Evolutionary conservation across 495 filamentous ascomycete species (phyloP).

Genomic region (Hypomontagnella submonticulosa): DNA sequence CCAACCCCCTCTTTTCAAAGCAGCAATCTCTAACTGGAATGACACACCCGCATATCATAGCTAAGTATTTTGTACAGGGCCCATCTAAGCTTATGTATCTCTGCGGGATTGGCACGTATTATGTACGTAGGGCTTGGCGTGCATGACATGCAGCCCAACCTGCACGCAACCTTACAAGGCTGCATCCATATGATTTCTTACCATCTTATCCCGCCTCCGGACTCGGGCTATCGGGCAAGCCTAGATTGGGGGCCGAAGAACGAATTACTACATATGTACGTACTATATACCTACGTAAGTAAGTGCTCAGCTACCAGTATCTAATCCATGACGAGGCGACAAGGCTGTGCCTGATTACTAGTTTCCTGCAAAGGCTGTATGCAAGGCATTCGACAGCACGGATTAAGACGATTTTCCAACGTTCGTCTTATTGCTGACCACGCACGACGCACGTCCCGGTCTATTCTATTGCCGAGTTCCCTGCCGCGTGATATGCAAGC

Average conservation of each 20-base stretch:
- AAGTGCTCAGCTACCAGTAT: constrained; percentile 28
- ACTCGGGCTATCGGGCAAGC: constrained; percentile 24
- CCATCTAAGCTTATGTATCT: constrained; percentile 17
- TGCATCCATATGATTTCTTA: constrained; percentile 38
- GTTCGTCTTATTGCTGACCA: constrained; percentile 20
- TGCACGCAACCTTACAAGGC: constrained; percentile 47
- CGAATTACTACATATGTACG: constrained; percentile 1
- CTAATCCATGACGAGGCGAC: constrained; percentile 31
- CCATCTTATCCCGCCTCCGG: constrained; percentile 38
- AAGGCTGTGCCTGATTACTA: constrained; percentile 35
- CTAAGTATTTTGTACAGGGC: constrained; percentile 9
- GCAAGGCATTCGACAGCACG: constrained; percentile 5
- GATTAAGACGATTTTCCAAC: too few species aligned
- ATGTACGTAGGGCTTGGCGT: constrained; percentile 37
- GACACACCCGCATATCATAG: constrained; percentile 12
- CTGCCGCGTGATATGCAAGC: constrained; percentile 43
- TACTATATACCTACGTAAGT: constrained; percentile 9
- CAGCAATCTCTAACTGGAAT: background rate
- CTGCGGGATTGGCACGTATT: constrained; percentile 22
- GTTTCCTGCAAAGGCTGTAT: constrained; percentile 11
- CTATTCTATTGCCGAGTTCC: constrained; percentile 41
- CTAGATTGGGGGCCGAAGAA: constrained; percentile 28
- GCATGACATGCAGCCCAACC: constrained; percentile 42
- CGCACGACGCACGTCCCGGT: constrained; percentile 28
- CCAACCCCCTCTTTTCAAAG: constrained; percentile 26